Evolutionary conservation across 73 alveolate species (phyloP), one percentile per base, ranked within the genome.

Genomic region (Paramecium caudatum): DNA sequence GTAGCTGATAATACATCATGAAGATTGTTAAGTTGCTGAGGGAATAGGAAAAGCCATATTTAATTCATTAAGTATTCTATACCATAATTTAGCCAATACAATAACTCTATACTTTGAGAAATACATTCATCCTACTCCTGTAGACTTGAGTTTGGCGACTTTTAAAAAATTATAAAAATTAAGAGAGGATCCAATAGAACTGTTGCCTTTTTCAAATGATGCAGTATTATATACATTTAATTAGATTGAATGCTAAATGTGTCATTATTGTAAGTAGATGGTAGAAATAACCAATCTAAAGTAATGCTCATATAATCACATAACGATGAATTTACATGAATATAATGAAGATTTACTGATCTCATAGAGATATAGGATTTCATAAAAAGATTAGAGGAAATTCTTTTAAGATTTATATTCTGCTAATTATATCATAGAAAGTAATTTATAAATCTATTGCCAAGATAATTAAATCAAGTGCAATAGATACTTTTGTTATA

Each of bases 211-310:
- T n/a, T n/a, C n/a, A n/a, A n/a, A n/a, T n/a, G n/a, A n/a, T n/a
- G n/a, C n/a, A 65, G 80, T 27, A 27, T 21, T 8, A 23, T 55
- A 33, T 10, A 32, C 47, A 25, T 25, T 65, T 7, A 30, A 32
- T 65, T 32, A 6, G 8, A 55, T 55, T 15, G 27, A 55, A 16
- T 27, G 46, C 13, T 34, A 68, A 68, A 34, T 68, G 47, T 68
- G 84, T 68, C 84, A 68, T 68, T 25, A 5, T 33, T 68, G 84
- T 37, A 68, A 49, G 34, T 68, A 68, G 34, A 34, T 68, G 84
- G 37, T 68, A 13, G 84, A 68, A 34, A 37, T 34, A 37, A 32
- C 61, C 33, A 68, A 68, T 68, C 21, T 68, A 34, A 17, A 37
- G 19, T 68, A 68, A 68, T 68, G 84, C 37, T 32, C 30, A 34